Evolutionary conservation across 805 yeast species (phyloP).

Genomic region (Candida nitratophila): DNA sequence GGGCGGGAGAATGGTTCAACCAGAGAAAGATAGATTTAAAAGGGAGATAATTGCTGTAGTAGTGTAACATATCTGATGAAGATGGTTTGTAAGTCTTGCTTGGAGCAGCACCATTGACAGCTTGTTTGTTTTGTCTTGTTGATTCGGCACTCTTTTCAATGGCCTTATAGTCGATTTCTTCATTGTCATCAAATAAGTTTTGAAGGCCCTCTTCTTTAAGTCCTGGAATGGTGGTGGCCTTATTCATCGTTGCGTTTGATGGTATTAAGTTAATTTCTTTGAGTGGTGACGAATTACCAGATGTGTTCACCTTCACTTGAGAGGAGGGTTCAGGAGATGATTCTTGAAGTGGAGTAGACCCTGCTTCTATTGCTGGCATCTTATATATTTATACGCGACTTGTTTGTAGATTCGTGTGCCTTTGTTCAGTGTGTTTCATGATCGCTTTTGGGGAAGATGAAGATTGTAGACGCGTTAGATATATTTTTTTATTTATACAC

Average conservation of each 20-base stretch:
- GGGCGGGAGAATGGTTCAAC: slow-evolving; percentile 79
- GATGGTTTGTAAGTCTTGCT: slow-evolving; percentile 26
- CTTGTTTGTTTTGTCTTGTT: neutral
- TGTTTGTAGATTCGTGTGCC: too few relatives aligned
- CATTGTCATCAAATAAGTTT: slow-evolving; percentile 3
- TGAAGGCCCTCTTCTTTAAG: neutral
- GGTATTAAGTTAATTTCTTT: slow-evolving; percentile 1
- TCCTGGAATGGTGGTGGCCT: neutral
- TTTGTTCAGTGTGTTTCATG: too few relatives aligned
- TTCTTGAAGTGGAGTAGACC: slow-evolving; percentile 5
- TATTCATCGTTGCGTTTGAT: neutral
- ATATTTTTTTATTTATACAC: too few relatives aligned
- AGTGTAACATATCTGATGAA: slow-evolving; percentile 61
- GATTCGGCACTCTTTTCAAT: neutral
- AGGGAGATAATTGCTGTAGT: slow-evolving; percentile 67
- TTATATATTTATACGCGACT: neutral
- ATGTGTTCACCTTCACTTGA: slow-evolving; percentile 7
- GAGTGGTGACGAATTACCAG: slow-evolving; percentile 8
- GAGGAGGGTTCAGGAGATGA: slow-evolving; percentile 16
- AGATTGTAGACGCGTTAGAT: too few relatives aligned
- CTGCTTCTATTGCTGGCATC: slow-evolving; percentile 6
- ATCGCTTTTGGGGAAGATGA: too few relatives aligned
- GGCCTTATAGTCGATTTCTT: neutral
- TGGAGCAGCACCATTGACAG: neutral
- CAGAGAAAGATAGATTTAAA: slow-evolving; percentile 76